Evolutionary conservation across 805 yeast species (phyloP).

Genomic region (Kazachstania bromeliacearum): DNA sequence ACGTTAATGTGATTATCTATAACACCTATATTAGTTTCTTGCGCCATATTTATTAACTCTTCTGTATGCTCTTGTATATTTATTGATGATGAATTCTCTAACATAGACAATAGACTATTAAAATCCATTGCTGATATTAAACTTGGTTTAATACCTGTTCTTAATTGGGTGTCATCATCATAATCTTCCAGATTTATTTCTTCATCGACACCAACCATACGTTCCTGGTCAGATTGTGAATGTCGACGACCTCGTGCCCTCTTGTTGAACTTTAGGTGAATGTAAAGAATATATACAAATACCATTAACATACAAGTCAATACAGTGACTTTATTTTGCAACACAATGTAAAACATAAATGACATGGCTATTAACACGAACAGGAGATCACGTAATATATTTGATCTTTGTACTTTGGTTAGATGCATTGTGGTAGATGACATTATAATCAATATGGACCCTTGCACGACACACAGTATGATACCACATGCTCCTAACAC

Average conservation of each 20-base stretch:
- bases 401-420: conserved; percentile 11
- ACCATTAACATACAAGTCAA: conserved; percentile 23
- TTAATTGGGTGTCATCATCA: conserved; percentile 3
- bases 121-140: conserved; percentile 26
- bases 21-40: neutral
- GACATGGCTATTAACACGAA: conserved; percentile 20
- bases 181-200: neutral
- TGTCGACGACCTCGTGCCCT: neutral
- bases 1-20: no score
- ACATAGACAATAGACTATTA: conserved; percentile 17
- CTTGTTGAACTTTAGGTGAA: conserved; percentile 5
- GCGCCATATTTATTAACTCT: conserved; percentile 1
- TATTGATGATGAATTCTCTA: conserved; percentile 15
- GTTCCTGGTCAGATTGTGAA: neutral
- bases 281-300: conserved; percentile 16
- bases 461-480: conserved; percentile 28
- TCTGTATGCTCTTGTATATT: neutral
- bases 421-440: conserved; percentile 12
- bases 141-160: conserved; percentile 20
- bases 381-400: conserved; percentile 20
- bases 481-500: conserved; percentile 32
- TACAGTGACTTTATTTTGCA: conserved; percentile 18
- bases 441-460: conserved; percentile 26
- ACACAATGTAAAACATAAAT: conserved; percentile 19
- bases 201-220: neutral